A percentile compares a stretch with the other conserved stretches of the same genome.
phyloP scores from a whole-genome alignment of 116 monocot genomes.

The Zostera marina region DNA sequence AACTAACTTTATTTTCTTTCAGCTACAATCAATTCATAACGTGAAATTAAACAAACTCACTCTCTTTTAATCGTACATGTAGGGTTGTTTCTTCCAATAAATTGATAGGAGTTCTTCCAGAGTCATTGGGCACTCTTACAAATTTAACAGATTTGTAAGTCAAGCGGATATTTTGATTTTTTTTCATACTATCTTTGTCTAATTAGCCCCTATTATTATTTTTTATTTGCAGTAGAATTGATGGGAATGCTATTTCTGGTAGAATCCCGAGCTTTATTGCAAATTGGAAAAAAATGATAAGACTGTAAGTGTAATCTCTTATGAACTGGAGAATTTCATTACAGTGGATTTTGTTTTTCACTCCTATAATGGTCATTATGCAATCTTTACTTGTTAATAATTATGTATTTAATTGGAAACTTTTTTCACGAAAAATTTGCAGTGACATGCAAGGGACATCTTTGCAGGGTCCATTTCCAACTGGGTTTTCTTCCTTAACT shows the following conservation, averaged over 20 bases:
- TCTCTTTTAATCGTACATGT: not conserved
- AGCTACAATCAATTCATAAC: not conserved
- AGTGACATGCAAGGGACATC: conserved; percentile 25
- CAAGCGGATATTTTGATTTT: too few relatives aligned
- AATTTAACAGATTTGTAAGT: conserved; percentile 31
- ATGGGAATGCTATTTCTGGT: too few relatives aligned
- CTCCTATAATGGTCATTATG: not conserved
- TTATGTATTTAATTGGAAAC: not conserved
- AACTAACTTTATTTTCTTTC: not conserved
- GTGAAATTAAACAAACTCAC: not conserved
- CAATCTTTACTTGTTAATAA: too few relatives aligned
- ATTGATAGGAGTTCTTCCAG: conserved; percentile 40
- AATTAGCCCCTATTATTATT: not conserved
- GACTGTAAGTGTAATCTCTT: not conserved
- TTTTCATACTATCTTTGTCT: not conserved
- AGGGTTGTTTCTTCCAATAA: conserved; percentile 23
- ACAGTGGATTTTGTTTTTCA: too few relatives aligned
- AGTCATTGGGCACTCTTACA: conserved; percentile 29
- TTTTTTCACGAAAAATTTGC: not conserved
- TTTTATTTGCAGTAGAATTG: not conserved
- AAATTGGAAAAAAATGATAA: too few relatives aligned
- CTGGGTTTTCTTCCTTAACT: conserved; percentile 5
- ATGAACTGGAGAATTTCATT: too few relatives aligned
- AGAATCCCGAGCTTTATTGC: too few relatives aligned
- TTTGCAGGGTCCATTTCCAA: conserved; percentile 11